These are phyloP conservation scores for Tagetes patula DNA, from an alignment of 129 eudicot genomes.

Conservation along the genomic window DNA sequence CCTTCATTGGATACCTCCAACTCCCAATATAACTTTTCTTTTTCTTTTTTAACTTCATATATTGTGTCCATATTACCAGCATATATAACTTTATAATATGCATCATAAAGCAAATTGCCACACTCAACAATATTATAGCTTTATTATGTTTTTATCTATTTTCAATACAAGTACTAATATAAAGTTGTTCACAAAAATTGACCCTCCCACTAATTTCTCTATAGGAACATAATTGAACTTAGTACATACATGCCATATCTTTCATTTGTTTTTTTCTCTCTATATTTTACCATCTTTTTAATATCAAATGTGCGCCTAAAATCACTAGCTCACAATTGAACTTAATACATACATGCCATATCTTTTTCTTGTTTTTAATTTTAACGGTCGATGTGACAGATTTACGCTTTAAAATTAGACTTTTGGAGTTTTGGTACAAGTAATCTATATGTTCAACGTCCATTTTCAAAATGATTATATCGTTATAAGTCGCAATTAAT, in stretches of 20 bases:
- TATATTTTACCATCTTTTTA: no score
- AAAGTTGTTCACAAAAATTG: slow-evolving; percentile 10
- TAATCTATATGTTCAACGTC: background rate
- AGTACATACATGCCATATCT: background rate
- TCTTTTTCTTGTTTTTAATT: no score
- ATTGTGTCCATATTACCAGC: slow-evolving; percentile 41
- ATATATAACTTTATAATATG: slow-evolving; percentile 30
- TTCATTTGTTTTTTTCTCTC: no score
- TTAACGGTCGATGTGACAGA: no score
- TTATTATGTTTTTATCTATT: slow-evolving; percentile 3
- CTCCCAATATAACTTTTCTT: slow-evolving; percentile 26
- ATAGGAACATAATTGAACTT: background rate
- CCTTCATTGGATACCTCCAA: slow-evolving; percentile 39
- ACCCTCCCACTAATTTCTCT: slow-evolving; percentile 19
- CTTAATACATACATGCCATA: no score
- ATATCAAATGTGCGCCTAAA: no score
- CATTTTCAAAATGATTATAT: no score
- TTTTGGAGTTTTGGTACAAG: no score
- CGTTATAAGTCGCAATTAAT: background rate
- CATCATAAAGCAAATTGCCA: slow-evolving; percentile 1
- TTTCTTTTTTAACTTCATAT: slow-evolving; percentile 27
- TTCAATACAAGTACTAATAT: slow-evolving; percentile 5
- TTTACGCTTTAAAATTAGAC: no score
- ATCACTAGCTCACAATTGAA: no score
- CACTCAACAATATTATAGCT: background rate